Base-by-base conservation (phyloP, 306 rosid genomes). In the Vicia sativa region DNA sequence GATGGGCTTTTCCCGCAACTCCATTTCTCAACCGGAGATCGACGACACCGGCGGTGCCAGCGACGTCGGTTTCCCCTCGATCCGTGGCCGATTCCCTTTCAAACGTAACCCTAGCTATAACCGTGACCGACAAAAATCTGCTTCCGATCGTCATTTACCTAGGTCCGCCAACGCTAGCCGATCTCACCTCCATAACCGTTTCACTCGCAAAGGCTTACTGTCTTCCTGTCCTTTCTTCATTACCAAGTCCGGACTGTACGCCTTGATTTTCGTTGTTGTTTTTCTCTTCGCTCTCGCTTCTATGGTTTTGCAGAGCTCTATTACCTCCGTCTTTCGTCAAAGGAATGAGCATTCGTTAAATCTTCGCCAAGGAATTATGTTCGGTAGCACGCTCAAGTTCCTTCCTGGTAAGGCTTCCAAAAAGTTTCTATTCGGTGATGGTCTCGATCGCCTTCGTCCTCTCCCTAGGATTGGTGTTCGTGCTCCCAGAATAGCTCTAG, bases 301-400 rank as follows among this genome's bases (percentile, higher is more conserved):
- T 60, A 73, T 93, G 83, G 84, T 90, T 72, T 58, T 90, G 92
- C 99, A 88, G 84, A 93, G 84, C 84, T 90, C 96, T 45, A 88
- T 88, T 71, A 81, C 84, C 7, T 79, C 83, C 41, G 90, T 82
- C 29, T 85, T 88, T 71, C 72, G 93, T 35, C 86, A 74, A 31
- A 74, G 87, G 9, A 48, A 79, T 44, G 87, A 87, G 41, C 71
- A 72, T 45, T 83, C 70, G 4, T 28, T 85, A 58, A 4, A 75
- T 42, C 49, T 68, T 3, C 83, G 68, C 26, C 61, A 75, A 0
- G 89, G 87, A 0, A 57, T 90, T 52, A 84, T 76, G 89, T 85
- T 93, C 35, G 96, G 97, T 9, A 82, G 74, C 63, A 65, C 89
- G 57, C 78, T 93, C 44, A 87, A 82, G 89, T 93, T 93, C 62